Base-by-base conservation (phyloP, 139 green algal species). In the Volvox africanus region DNA sequence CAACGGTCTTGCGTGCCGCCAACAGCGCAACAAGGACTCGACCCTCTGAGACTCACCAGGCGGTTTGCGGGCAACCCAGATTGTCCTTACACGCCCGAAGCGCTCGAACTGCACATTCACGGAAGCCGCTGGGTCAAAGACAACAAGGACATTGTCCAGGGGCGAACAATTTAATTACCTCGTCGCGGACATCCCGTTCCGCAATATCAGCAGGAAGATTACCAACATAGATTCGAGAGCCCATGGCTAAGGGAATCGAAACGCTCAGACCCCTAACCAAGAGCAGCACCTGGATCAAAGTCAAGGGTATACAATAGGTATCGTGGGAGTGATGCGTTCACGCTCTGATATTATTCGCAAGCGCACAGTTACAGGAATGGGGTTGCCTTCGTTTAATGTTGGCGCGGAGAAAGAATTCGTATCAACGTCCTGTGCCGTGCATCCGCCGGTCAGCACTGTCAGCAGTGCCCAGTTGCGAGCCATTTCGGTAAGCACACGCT, bases 21-120 rank as follows among this genome's bases (percentile, higher is more conserved):
- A 73, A 73, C 21, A 9, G 21, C 44, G 1, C 50, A 30, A 55
- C 55, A 61, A n/a, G 55, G 80, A 33, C 65, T 73, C 65, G 11
- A 73, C 65, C 35, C 16, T 26, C 32, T 55, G 16, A 37, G 20
- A 68, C 55, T 78, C 30, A 90, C 87, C 87, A 28, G 87, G 87
- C 3, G 87, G 87, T 71, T 91, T 91, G 11, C 87, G 61, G 0
- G 87, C 87, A 55, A 91, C 87, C 87, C 87, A 91, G 18, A 91
- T 91, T 18, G 67, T 91, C 28, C 87, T 73, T 28, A 91, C 87
- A 33, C 76, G 61, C 24, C 87, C 87, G 18, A 91, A 91, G 13
- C 77, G 76, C 28, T 91, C 87, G 19, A 91, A 91, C 87, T 91
- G 61, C 36, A 24, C 17, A 36, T 16, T n/a, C 71, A 79, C 1